These are phyloP conservation scores for Salix koriyanagi DNA, from an alignment of 345 rosid genomes.

Conservation along the genomic window DNA sequence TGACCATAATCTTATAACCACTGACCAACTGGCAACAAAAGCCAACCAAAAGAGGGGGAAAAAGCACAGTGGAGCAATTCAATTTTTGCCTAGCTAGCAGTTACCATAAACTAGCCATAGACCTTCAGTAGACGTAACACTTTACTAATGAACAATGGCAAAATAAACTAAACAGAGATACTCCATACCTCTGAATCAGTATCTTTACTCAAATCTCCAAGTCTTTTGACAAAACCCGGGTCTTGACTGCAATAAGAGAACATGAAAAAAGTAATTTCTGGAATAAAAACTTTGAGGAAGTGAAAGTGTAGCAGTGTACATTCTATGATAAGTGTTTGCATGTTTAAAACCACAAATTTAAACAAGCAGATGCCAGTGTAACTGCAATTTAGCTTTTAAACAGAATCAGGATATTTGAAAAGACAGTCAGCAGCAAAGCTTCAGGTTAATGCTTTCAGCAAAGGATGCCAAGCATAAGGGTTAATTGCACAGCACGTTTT, in stretches of 20 bases:
- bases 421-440: background rate
- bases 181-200: constrained; percentile 48
- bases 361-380: background rate
- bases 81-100: background rate
- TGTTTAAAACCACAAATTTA: background rate
- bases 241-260: constrained; percentile 59
- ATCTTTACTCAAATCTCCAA: constrained; percentile 36
- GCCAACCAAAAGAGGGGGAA: background rate
- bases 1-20: background rate
- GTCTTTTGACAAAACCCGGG: constrained; percentile 70
- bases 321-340: background rate
- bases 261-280: constrained; percentile 3
- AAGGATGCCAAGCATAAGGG: background rate
- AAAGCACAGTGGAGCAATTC: background rate
- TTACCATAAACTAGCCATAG: background rate
- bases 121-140: background rate
- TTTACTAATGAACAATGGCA: background rate
- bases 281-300: background rate
- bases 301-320: background rate
- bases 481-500: background rate
- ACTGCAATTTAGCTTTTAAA: background rate
- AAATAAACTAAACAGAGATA: constrained; percentile 1
- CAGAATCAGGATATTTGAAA: background rate
- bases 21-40: background rate
- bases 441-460: background rate